Percentiles rank a stretch among this genome's conserved stretches.
Conservation (phyloP, 768 basidiomycete species). For the Daedaleopsis sinensis region DNA sequence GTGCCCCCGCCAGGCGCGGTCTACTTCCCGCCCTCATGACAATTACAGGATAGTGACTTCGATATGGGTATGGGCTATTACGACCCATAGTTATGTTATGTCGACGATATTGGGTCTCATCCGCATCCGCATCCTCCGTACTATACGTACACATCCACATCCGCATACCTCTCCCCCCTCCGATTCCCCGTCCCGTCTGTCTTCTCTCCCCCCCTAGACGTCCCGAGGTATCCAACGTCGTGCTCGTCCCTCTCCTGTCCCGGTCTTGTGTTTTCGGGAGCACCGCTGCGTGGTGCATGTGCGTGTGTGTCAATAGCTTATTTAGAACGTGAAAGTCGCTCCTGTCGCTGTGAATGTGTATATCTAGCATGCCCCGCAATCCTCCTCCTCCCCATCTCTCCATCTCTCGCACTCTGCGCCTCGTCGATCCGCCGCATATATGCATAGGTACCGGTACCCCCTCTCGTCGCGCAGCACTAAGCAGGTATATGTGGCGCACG, state of each 20-base stretch:
- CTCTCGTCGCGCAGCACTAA: constrained; percentile 1
- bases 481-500: neutral
- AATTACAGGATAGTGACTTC: neutral
- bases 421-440: neutral
- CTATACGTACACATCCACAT: neutral
- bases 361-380: neutral
- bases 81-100: constrained; percentile 3
- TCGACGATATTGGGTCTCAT: constrained; percentile 7
- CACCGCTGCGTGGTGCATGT: constrained; percentile 3
- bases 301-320: constrained; percentile 7
- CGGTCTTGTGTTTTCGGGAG: neutral
- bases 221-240: neutral
- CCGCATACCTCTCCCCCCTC: neutral
- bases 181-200: neutral
- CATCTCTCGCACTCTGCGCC: neutral
- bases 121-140: constrained; percentile 2
- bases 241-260: neutral
- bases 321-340: constrained; percentile 15
- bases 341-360: constrained; percentile 15
- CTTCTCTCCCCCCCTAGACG: neutral
- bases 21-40: constrained; percentile 21
- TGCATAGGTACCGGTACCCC: neutral
- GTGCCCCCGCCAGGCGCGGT: constrained; percentile 8
- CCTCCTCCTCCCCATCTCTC: neutral
- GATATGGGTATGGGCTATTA: neutral